phyloP scores from a whole-genome alignment of 1,139 yeast genomes.

The Pichia kudriavzevii region DNA sequence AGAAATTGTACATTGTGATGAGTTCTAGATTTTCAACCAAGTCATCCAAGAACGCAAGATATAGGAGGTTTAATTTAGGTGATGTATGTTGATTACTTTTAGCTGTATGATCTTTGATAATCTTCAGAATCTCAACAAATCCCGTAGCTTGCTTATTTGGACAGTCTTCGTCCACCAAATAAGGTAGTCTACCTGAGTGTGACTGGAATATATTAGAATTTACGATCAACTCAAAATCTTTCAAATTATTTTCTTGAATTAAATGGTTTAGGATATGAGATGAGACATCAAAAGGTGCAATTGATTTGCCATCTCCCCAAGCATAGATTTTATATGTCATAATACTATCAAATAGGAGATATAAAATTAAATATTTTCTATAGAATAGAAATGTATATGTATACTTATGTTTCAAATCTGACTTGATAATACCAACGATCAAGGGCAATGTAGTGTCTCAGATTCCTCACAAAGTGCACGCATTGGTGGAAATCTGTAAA shows the following conservation, averaged over 20 bases:
- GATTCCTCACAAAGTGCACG: too few species aligned
- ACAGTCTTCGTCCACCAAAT: too few species aligned
- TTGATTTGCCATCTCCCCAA: constrained; percentile 42
- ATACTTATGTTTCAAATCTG: too few species aligned
- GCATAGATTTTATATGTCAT: constrained; percentile 38
- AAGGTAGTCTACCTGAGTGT: constrained; percentile 48
- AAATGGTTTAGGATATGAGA: constrained; percentile 37
- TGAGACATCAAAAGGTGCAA: constrained; percentile 35
- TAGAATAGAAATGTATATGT: too few species aligned
- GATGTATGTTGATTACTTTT: not conserved
- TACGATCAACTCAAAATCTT: constrained; percentile 35
- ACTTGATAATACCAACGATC: too few species aligned
- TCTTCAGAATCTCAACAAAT: constrained; percentile 33
- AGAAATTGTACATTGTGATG: constrained; percentile 56
- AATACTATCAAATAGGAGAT: not conserved
- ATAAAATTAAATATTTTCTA: too few species aligned
- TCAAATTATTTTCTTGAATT: constrained; percentile 21
- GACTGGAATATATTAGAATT: constrained; percentile 46
- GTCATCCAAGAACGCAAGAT: constrained; percentile 5
- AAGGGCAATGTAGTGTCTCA: too few species aligned
- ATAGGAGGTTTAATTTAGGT: constrained; percentile 1
- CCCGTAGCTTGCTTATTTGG: constrained; percentile 39
- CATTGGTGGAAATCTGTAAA: too few species aligned
- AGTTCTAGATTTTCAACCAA: constrained; percentile 20
- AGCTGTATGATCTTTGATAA: not conserved